Percentiles rank a stretch among this genome's conserved stretches.
phyloP scores from a whole-genome alignment of 768 basidiomycete species.

The Boletus edulis region DNA sequence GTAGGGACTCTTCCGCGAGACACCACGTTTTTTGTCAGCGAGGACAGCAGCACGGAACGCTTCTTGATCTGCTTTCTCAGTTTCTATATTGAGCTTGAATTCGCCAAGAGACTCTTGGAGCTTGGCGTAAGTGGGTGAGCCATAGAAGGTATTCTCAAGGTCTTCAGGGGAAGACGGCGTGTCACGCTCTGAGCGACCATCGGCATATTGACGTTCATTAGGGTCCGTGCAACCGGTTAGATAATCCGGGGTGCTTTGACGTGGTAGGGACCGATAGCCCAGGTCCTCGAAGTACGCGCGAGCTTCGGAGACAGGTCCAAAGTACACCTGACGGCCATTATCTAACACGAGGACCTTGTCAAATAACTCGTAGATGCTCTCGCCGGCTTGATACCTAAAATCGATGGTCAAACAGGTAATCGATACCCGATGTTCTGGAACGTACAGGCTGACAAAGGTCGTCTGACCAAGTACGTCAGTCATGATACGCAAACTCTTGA shows the following conservation, averaged over 20 bases:
- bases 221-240: constrained; percentile 81
- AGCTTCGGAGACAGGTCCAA: constrained; percentile 70
- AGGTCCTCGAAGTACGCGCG: constrained; percentile 74
- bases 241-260: constrained; percentile 86
- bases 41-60: constrained; percentile 75
- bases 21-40: constrained; percentile 75
- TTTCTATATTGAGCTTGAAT: constrained; percentile 55
- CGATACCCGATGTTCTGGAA: neutral
- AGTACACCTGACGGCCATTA: constrained; percentile 79
- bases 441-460: constrained; percentile 74
- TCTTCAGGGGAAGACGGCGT: constrained; percentile 63
- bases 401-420: neutral
- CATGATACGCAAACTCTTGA: constrained; percentile 72
- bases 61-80: constrained; percentile 65
- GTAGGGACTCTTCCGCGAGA: constrained; percentile 77
- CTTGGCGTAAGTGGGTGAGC: constrained; percentile 43
- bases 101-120: constrained; percentile 50
- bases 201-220: constrained; percentile 78
- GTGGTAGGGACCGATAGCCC: constrained; percentile 71
- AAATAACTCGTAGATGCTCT: constrained; percentile 73
- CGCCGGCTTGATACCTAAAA: constrained; percentile 73
- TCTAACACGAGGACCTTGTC: constrained; percentile 88
- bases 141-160: constrained; percentile 61
- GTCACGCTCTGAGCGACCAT: constrained; percentile 53
- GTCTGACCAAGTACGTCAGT: constrained; percentile 82